These are phyloP conservation scores for Xylaria curta DNA, from an alignment of 495 filamentous ascomycete genomes.

Conservation along the genomic window DNA sequence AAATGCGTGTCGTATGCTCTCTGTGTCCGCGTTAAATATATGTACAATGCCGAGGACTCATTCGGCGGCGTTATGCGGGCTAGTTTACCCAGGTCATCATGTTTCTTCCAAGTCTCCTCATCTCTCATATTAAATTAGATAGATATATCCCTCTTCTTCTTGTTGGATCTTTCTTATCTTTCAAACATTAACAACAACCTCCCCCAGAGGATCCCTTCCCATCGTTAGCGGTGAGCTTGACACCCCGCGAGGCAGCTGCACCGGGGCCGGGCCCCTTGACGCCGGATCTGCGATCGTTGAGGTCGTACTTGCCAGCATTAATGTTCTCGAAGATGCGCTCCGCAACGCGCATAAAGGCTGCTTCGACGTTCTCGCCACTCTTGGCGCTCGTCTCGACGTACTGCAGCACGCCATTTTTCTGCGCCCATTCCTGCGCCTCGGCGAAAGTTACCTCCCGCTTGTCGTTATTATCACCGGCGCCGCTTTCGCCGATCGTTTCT, in stretches of 20 bases:
- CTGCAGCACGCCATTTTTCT: conserved; percentile 77
- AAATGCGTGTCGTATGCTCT: conserved; percentile 30
- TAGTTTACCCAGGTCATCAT: conserved; percentile 8
- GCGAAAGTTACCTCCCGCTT: conserved; percentile 76
- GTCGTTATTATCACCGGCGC: conserved; percentile 64
- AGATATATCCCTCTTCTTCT: conserved; percentile 12
- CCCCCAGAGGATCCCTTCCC: conserved; percentile 37
- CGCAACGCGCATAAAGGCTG: conserved; percentile 89
- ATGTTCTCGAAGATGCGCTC: conserved; percentile 96
- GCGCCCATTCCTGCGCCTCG: conserved; percentile 90
- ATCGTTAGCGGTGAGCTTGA: conserved; percentile 47
- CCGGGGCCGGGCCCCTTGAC: conserved; percentile 68
- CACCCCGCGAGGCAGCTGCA: conserved; percentile 58
- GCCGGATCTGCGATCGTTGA: conserved; percentile 92
- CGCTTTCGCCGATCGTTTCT: conserved; percentile 41
- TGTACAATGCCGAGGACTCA: conserved; percentile 29
- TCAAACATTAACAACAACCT: conserved; percentile 36
- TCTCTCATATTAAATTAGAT: conserved; percentile 27
- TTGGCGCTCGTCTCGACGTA: conserved; percentile 98
- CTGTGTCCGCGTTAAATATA: conserved; percentile 25
- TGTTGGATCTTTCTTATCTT: background rate
- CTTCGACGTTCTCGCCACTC: conserved; percentile 89
- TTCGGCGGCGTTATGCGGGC: background rate
- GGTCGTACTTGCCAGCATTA: conserved; percentile 87
- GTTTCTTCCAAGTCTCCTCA: conserved; percentile 4